Evolutionary conservation across 257 asterid species (phyloP).

Genomic region (Fraxinus americana): DNA sequence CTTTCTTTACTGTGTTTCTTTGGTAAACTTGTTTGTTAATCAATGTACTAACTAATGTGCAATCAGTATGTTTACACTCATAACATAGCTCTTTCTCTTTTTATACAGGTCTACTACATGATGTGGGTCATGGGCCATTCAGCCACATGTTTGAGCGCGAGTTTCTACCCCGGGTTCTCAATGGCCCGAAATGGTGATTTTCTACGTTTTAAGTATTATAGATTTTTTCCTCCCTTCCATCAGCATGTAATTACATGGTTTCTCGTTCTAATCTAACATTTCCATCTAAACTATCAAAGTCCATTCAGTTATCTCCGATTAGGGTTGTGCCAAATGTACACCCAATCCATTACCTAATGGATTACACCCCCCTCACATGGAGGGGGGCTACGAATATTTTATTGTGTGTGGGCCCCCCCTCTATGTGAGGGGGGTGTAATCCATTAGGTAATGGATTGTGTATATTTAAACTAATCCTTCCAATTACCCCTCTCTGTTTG

Average conservation of each 20-base stretch:
- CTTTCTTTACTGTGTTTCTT: neutral
- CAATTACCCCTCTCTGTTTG: neutral
- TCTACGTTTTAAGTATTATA: neutral
- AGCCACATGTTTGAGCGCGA: slow-evolving; percentile 90
- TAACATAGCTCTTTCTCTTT: slow-evolving; percentile 25
- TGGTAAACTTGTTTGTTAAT: slow-evolving; percentile 64
- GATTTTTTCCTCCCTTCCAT: slow-evolving; percentile 3
- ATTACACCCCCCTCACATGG: no score
- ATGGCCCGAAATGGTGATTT: slow-evolving; percentile 59
- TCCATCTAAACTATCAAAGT: neutral
- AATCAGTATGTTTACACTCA: slow-evolving; percentile 19
- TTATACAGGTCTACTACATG: slow-evolving; percentile 82
- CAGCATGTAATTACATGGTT: slow-evolving; percentile 13
- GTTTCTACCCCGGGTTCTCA: slow-evolving; percentile 65
- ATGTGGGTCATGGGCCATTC: slow-evolving; percentile 96
- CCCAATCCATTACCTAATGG: no score
- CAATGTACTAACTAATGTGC: neutral
- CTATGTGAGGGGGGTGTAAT: no score
- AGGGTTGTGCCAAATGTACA: no score
- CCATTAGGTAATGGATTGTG: no score
- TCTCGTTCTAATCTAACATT: neutral
- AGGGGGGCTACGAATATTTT: no score
- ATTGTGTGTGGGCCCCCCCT: no score
- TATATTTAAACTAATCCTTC: no score
- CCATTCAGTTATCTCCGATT: slow-evolving; percentile 10